Base-by-base conservation (phyloP, 2,329 filamentous ascomycete genomes). In the Colletotrichum godetiae region DNA sequence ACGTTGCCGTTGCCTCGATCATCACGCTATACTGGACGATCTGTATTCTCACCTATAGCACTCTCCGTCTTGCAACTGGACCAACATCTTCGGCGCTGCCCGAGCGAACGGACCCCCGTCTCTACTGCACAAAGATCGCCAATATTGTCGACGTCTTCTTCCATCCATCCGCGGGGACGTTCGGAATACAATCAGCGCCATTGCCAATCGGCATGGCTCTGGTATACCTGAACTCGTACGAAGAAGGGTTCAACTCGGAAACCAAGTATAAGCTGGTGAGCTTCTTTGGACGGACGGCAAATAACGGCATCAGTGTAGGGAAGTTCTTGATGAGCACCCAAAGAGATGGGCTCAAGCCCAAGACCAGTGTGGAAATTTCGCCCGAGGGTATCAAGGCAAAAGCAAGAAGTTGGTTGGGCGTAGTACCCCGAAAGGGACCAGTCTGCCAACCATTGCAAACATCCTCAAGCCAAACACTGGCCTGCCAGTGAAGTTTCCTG, bases 111-210 rank as follows among this genome's bases (percentile, higher is more conserved):
- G 52, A 75, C 13, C 76, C 75, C 11, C 53, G 55, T 15, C 1
- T 59, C 2, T 76, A 72, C 57, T 76, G 76, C 59, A 27, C 63
- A n/a, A 68, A 68, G 37, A 75, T 76, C 33, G 73, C 73, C 37
- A 56, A 74, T 56, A 57, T 71, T 13, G 49, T 75, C 37, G 73
- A 70, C 15, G 42, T 75, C 8, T 74, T 76, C 35, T 67, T 76
- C 49, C 68, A 71, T 15, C 70, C 73, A 2, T 46, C 61, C 2
- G 73, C 73, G 7, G 76, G 76, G 3, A 67, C 56, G 0, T 76
- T 74, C 11, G 74, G 73, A 2, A 64, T 74, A 12, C 62, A 67
- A 22, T 68, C 62, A 5, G 64, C 75, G 15, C 68, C 75, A 11
- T 68, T 76, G 8, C 75, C 76, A 22, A 67, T 75, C 1, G 71